Evolutionary conservation across 805 yeast genomes (phyloP).

Genomic region (Hyphopichia homilentoma): DNA sequence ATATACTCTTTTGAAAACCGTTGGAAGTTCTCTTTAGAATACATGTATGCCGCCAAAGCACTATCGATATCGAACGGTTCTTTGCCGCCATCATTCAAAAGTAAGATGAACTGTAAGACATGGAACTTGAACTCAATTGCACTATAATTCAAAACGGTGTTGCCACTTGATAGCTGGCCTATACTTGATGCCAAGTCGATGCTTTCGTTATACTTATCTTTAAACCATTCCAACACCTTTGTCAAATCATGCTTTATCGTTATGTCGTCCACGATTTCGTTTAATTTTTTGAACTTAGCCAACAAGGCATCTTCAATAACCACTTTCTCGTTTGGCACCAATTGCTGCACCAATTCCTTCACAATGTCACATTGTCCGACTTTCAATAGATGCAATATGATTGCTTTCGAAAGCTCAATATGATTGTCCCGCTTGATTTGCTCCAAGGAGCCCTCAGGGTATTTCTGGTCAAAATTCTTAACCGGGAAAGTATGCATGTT

Average conservation of each 20-base stretch:
- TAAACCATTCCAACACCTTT: conserved; percentile 32
- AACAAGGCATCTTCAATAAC: conserved; percentile 21
- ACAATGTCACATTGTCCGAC: conserved; percentile 37
- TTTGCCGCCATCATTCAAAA: conserved; percentile 17
- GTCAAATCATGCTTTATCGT: conserved; percentile 27
- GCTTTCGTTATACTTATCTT: conserved; percentile 15
- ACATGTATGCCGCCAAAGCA: conserved; percentile 31
- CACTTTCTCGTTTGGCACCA: conserved; percentile 12
- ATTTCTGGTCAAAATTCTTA: conserved; percentile 1
- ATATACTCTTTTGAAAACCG: conserved; percentile 27
- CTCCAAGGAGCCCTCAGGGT: neutral
- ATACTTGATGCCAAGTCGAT: conserved; percentile 2
- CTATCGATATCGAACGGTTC: conserved; percentile 14
- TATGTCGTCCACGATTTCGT: conserved; percentile 33
- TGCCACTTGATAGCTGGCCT: conserved; percentile 1
- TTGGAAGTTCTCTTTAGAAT: conserved; percentile 35
- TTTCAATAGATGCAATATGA: conserved; percentile 35
- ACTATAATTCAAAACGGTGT: conserved; percentile 4
- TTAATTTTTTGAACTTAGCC: conserved; percentile 22
- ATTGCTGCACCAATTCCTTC: conserved; percentile 22
- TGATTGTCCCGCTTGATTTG: conserved; percentile 20
- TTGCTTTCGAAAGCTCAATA: conserved; percentile 30
- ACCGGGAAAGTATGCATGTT: conserved; percentile 25
- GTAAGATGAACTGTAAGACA: conserved; percentile 32
- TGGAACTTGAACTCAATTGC: conserved; percentile 39